Base-by-base conservation (phyloP, 768 basidiomycete genomes). In the Pulveroboletus sp. region DNA sequence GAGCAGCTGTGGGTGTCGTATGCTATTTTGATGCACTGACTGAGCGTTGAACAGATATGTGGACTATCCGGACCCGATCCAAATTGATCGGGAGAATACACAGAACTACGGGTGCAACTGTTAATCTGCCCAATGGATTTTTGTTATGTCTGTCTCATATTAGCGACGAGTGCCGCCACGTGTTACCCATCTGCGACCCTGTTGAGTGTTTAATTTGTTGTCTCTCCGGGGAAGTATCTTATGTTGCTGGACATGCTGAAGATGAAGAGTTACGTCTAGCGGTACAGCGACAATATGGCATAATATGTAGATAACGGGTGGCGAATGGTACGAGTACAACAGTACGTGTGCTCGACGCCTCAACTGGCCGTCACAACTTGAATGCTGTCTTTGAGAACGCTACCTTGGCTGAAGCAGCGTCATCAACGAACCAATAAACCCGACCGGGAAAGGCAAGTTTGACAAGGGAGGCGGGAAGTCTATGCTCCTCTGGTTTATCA, bases 1-100 rank as follows among this genome's bases (percentile, higher is more conserved):
- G 91, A 93, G 55, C 93, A 95, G 66, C 69, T 96, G 93, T 96
- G 58, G 64, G 88, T 71, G 46, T 55, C 37, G 3, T 21, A 17
- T 47, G 64, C n/a, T 21, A 21, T 50, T 33, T 55, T 6, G 33
- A 46, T 47, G 49, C 38, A 52, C 48, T 38, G 41, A 40, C 57
- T 60, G 45, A 57, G 39, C 38, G 50, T 43, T 49, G 43, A 36
- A n/a, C 70, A 98, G 94, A 69, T 94, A 93, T 74, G 88, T 93
- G 61, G 95, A 99, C 75, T 99, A 97, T 71, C 95, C 95, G 27
- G 95, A 99, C 70, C 95, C 95, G 14, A 98, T 99, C 69, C 86
- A 92, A 69, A 89, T 98, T 68, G 93, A 97, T 71, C 82, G 88
- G 49, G 93, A 96, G 73, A 87, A 79, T 66, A 84, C 86, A 48